Conservation (phyloP, 2,329 filamentous ascomycete species). For the Neofusicoccum cordaticola region DNA sequence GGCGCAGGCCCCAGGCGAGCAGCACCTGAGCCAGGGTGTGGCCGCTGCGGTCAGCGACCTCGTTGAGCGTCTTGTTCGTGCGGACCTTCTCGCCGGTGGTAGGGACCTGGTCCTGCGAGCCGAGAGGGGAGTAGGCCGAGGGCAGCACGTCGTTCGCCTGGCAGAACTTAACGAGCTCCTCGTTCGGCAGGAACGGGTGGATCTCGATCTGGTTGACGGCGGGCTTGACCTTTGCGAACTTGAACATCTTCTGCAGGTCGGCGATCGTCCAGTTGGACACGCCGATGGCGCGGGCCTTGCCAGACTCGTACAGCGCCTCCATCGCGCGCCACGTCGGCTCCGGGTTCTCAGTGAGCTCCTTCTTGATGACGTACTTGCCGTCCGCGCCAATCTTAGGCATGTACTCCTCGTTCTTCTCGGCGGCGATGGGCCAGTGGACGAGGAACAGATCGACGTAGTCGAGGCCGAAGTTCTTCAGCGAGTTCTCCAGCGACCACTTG, state of each 20-base stretch:
- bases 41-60: constrained; percentile 68
- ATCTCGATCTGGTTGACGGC: constrained; percentile 73
- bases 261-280: constrained; percentile 70
- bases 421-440: constrained; percentile 59
- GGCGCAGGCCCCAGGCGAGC: constrained; percentile 78
- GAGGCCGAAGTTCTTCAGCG: constrained; percentile 59
- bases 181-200: constrained; percentile 70
- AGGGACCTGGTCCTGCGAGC: constrained; percentile 67
- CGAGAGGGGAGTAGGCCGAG: constrained; percentile 66
- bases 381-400: constrained; percentile 57
- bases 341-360: constrained; percentile 65
- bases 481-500: constrained; percentile 59
- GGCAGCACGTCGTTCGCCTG: constrained; percentile 58
- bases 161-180: constrained; percentile 58
- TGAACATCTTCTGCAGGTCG: constrained; percentile 66
- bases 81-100: constrained; percentile 66
- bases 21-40: constrained; percentile 79
- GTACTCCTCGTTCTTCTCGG: constrained; percentile 50
- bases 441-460: constrained; percentile 70
- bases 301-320: constrained; percentile 61
- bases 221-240: constrained; percentile 64
- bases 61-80: constrained; percentile 65
- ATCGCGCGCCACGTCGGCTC: constrained; percentile 66
- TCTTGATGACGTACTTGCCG: constrained; percentile 62
- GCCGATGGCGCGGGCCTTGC: constrained; percentile 64